Conservation (phyloP, 2,329 filamentous ascomycete genomes). For the Nothophaeocryptopus gaeumannii region DNA sequence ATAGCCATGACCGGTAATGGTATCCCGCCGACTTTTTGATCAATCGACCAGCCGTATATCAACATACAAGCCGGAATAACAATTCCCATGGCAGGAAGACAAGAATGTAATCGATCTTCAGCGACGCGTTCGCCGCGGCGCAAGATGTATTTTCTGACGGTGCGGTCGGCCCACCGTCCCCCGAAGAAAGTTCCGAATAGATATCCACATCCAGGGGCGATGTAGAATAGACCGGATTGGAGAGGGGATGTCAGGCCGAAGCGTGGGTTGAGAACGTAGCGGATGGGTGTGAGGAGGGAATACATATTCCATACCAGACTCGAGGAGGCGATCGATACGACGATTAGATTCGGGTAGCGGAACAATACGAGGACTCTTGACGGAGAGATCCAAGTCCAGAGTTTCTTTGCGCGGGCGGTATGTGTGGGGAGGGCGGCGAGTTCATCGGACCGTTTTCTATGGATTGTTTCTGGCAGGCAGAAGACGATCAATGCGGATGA, state of each 20-base stretch:
- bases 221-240: slow-evolving; percentile 68
- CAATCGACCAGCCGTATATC: slow-evolving; percentile 65
- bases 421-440: slow-evolving; percentile 53
- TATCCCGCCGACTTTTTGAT: slow-evolving; percentile 55
- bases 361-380: slow-evolving; percentile 62
- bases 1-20: slow-evolving; percentile 67
- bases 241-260: slow-evolving; percentile 66
- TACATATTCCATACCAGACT: slow-evolving; percentile 76
- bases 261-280: slow-evolving; percentile 71
- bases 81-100: slow-evolving; percentile 55
- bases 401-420: slow-evolving; percentile 49
- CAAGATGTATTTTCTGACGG: slow-evolving; percentile 62
- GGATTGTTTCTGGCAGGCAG: slow-evolving; percentile 70
- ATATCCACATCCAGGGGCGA: slow-evolving; percentile 70
- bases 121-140: slow-evolving; percentile 62
- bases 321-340: slow-evolving; percentile 59
- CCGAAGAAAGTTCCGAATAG: slow-evolving; percentile 67
- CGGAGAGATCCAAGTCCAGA: slow-evolving; percentile 66
- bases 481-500: slow-evolving; percentile 61
- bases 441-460: slow-evolving; percentile 61
- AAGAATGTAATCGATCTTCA: slow-evolving; percentile 65
- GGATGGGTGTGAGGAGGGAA: slow-evolving; percentile 52
- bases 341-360: slow-evolving; percentile 65
- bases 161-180: slow-evolving; percentile 67
- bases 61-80: slow-evolving; percentile 62